Base-by-base conservation (phyloP, 495 filamentous ascomycete genomes). In the Penicillium dipodomyicola region DNA sequence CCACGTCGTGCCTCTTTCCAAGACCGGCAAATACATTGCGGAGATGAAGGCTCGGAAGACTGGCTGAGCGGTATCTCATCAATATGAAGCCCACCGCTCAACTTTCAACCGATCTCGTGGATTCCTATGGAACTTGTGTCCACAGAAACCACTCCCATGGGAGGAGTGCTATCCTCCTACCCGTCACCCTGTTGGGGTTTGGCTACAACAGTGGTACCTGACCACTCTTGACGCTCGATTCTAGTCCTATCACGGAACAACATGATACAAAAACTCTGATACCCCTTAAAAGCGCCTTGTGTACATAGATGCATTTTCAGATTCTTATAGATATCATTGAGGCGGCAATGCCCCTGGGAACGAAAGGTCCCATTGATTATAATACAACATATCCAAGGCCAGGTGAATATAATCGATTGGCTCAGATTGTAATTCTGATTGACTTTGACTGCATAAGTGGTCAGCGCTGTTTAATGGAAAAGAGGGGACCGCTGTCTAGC, bases 1-100 rank as follows among this genome's bases (percentile, higher is more conserved):
- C 9, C 86, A 88, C 60, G 83, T 97, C 8, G 80, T 98, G 29
- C 92, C 92, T 0, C 85, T 80, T 63, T 66, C 65, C 7, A 84
- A 83, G 72, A 86, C 84, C 2, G 76, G 74, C 32, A 77, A 68
- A n/a, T 98, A 91, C 81, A 85, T 97, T 30, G 79, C 80, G 53
- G 90, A 95, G 54, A 91, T 90, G 72, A 97, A 95, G 77, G 77
- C 67, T 58, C 80, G 84, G 65, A 89, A 85, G 59, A 48, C 54
- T 10, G 60, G 58, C 27, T 65, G 65, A 68, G 39, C 47, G 39
- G 41, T 32, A 17, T 32, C 12, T 22, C 20, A 20, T 19, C 12
- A 14, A 25, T 23, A 22, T 14, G 41, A 35, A 27, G 37, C 30
- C 19, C 29, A 9, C 25, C 30, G 4, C 19, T 12, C 33, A 20